Conservation (phyloP, 345 rosid species). For the Bruguiera gymnorhiza region DNA sequence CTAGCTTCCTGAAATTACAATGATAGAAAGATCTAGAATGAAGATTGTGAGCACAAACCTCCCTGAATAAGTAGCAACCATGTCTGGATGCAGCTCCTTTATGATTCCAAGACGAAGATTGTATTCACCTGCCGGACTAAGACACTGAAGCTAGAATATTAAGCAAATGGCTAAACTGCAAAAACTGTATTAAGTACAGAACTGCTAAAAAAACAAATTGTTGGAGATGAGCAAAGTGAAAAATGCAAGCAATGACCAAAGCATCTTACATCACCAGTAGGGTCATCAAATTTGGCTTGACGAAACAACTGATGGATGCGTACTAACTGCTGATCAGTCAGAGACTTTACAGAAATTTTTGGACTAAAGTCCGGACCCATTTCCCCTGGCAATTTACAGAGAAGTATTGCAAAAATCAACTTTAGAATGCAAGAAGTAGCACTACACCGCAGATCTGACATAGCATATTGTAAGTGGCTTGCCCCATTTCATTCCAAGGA, state of each 20-base stretch:
- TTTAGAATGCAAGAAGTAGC: slow-evolving; percentile 14
- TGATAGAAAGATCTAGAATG: slow-evolving; percentile 2
- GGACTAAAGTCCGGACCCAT: slow-evolving; percentile 92
- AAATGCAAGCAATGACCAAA: slow-evolving; percentile 12
- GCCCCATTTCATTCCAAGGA: neutral
- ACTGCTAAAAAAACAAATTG: neutral
- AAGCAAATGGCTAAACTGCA: slow-evolving; percentile 3
- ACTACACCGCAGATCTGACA: slow-evolving; percentile 2
- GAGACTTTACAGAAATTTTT: slow-evolving; percentile 73
- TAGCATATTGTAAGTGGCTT: neutral
- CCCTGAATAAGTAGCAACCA: slow-evolving; percentile 97
- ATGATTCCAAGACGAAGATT: slow-evolving; percentile 97
- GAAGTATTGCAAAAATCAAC: slow-evolving; percentile 1
- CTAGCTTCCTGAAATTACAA: neutral
- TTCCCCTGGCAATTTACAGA: slow-evolving; percentile 54
- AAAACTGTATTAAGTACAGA: slow-evolving; percentile 1
- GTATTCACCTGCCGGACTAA: slow-evolving; percentile 97
- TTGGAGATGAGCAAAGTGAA: neutral
- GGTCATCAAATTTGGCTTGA: slow-evolving; percentile 97
- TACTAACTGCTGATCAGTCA: slow-evolving; percentile 86
- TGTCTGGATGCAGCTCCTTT: slow-evolving; percentile 96
- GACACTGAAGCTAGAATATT: slow-evolving; percentile 55
- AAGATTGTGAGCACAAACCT: slow-evolving; percentile 53
- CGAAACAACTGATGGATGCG: slow-evolving; percentile 97
- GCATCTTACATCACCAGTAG: slow-evolving; percentile 87